phyloP scores from a whole-genome alignment of 805 yeast genomes.

The Lachancea quebecensis region DNA sequence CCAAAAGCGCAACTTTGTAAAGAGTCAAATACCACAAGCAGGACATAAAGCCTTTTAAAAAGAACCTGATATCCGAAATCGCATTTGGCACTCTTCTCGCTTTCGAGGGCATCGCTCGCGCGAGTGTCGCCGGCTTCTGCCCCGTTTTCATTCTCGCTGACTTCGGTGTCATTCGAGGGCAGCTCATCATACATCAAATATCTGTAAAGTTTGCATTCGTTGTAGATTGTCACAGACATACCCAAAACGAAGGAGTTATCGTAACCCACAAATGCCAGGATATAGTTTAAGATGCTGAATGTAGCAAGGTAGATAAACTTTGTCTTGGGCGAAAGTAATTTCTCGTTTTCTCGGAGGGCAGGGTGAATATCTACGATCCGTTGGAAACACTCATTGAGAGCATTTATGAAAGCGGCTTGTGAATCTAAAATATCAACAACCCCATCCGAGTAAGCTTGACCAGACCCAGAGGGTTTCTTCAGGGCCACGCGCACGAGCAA shows the following conservation, averaged over 20 bases:
- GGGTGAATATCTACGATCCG: conserved; percentile 30
- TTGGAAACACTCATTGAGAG: conserved; percentile 29
- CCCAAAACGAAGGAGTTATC: conserved; percentile 52
- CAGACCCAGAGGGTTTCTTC: conserved; percentile 10
- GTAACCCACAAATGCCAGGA: conserved; percentile 53
- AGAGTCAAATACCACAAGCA: conserved; percentile 44
- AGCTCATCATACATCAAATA: conserved; percentile 26
- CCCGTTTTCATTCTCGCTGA: not conserved
- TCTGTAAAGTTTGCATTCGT: conserved; percentile 47
- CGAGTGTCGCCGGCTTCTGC: conserved; percentile 2
- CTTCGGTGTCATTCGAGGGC: not conserved
- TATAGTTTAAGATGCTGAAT: conserved; percentile 44
- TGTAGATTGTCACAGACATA: conserved; percentile 46
- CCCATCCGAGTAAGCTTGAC: conserved; percentile 4
- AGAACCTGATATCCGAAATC: conserved; percentile 26
- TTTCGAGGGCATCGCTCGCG: not conserved
- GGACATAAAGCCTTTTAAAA: conserved; percentile 40
- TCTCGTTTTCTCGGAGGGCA: conserved; percentile 23
- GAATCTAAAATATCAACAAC: conserved; percentile 17
- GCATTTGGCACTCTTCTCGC: not conserved
- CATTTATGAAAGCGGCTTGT: conserved; percentile 23
- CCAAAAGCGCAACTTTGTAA: conserved; percentile 49
- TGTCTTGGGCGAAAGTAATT: conserved; percentile 26
- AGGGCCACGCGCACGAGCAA: conserved; percentile 25
- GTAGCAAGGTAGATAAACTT: conserved; percentile 34